Evolutionary conservation across 345 rosid genomes (phyloP).

Genomic region (Populus simonii): DNA sequence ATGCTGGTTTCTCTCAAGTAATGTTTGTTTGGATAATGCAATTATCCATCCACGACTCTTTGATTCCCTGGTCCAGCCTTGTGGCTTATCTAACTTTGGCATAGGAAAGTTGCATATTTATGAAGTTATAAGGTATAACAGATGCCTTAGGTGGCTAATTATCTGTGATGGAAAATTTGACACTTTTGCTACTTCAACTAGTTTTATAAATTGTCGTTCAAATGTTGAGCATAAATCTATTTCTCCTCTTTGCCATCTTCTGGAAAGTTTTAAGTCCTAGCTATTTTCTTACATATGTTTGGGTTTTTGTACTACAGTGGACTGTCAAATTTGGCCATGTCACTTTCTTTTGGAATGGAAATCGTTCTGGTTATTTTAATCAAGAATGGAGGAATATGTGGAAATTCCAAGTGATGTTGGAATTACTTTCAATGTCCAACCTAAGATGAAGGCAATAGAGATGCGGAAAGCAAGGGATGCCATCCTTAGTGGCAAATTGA

Average conservation of each 20-base stretch:
- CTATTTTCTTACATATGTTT: neutral
- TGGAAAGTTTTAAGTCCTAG: neutral
- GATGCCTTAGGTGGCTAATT: neutral
- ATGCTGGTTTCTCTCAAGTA: neutral
- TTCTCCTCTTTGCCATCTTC: neutral
- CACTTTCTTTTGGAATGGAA: constrained; percentile 98
- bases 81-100: neutral
- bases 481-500: constrained; percentile 72
- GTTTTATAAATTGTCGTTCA: neutral
- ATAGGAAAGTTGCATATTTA: neutral
- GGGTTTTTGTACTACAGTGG: constrained; percentile 43
- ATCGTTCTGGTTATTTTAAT: constrained; percentile 85
- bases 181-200: neutral
- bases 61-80: neutral
- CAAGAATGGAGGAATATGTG: constrained; percentile 74
- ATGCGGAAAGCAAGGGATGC: constrained; percentile 88
- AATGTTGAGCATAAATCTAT: neutral
- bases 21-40: neutral
- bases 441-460: constrained; percentile 92
- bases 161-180: neutral
- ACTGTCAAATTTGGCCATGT: constrained; percentile 97
- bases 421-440: constrained; percentile 82
- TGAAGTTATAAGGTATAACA: neutral
- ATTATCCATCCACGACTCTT: neutral
- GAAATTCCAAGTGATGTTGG: constrained; percentile 95